Percentiles rank a stretch among this genome's conserved stretches.
Conservation (phyloP, 257 asterid species). For the Salvia miltiorrhiza region DNA sequence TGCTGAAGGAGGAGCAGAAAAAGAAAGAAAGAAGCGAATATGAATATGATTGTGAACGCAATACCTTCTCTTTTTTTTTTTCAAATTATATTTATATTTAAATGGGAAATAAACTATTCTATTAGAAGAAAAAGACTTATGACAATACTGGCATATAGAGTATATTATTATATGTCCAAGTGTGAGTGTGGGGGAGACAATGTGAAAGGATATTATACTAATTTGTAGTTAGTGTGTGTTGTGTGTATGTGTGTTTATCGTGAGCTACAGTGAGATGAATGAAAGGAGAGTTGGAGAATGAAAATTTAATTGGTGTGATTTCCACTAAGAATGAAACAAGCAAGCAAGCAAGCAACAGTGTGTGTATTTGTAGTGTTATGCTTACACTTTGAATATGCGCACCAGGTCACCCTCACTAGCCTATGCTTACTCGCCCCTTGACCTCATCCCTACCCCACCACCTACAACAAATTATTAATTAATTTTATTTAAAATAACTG, state of each 20-base stretch:
- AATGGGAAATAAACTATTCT: constrained; percentile 26
- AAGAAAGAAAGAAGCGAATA: constrained; percentile 22
- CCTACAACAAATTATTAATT: neutral
- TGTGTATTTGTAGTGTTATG: constrained; percentile 20
- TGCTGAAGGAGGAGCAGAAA: constrained; percentile 34
- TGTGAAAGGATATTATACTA: constrained; percentile 11
- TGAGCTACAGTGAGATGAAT: constrained; percentile 39
- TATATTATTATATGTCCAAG: neutral
- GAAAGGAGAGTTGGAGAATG: neutral
- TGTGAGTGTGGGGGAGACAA: constrained; percentile 14
- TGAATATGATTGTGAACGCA: constrained; percentile 48
- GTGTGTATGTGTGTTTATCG: constrained; percentile 36
- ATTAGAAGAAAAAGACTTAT: neutral
- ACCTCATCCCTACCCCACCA: neutral
- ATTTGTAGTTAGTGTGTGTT: constrained; percentile 21
- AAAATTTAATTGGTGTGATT: constrained; percentile 31
- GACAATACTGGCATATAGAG: constrained; percentile 7
- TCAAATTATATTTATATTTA: constrained; percentile 33
- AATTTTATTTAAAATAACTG: neutral
- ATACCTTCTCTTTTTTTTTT: constrained; percentile 33
- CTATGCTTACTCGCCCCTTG: constrained; percentile 19
- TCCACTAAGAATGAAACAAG: constrained; percentile 41
- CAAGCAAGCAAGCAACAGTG: constrained; percentile 21
- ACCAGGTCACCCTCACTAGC: constrained; percentile 53
- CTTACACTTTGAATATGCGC: constrained; percentile 52